Percentiles rank a stretch among this genome's conserved stretches.
Conservation (phyloP, 345 rosid genomes). For the Dipteronia dyeriana region DNA sequence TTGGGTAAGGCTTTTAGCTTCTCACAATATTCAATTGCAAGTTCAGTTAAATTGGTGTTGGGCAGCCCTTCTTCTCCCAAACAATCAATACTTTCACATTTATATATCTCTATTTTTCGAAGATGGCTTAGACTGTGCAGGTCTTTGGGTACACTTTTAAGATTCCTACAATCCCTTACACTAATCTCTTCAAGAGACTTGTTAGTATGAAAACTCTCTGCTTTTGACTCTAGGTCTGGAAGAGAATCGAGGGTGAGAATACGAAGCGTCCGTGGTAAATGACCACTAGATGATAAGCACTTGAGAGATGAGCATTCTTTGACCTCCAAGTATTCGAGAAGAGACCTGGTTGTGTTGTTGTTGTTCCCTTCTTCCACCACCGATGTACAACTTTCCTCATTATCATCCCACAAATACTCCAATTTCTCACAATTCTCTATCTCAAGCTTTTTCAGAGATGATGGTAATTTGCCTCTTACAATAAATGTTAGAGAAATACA, state of each 20-base stretch:
- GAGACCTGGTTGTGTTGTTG: too few species aligned
- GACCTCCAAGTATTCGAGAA: too few species aligned
- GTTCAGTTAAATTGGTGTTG: background rate
- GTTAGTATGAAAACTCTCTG: background rate
- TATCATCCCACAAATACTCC: conserved; percentile 1
- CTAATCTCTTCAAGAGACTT: background rate
- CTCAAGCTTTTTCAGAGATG: background rate
- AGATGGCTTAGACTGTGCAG: background rate
- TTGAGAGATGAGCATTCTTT: too few species aligned
- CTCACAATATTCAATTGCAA: background rate
- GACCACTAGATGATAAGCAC: background rate
- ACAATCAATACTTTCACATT: background rate
- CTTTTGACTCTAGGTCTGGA: background rate
- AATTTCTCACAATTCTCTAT: conserved; percentile 12
- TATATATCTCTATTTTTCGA: background rate
- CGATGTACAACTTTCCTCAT: background rate
- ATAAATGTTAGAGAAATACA: background rate
- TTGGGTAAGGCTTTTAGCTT: background rate
- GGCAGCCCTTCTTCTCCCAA: background rate
- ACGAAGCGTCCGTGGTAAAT: background rate
- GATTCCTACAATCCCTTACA: background rate
- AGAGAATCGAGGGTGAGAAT: too few species aligned
- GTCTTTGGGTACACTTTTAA: background rate
- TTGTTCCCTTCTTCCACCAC: too few species aligned
- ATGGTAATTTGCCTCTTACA: background rate